Base-by-base conservation (phyloP, 2,329 filamentous ascomycete genomes). In the Trichoderma sp. region DNA sequence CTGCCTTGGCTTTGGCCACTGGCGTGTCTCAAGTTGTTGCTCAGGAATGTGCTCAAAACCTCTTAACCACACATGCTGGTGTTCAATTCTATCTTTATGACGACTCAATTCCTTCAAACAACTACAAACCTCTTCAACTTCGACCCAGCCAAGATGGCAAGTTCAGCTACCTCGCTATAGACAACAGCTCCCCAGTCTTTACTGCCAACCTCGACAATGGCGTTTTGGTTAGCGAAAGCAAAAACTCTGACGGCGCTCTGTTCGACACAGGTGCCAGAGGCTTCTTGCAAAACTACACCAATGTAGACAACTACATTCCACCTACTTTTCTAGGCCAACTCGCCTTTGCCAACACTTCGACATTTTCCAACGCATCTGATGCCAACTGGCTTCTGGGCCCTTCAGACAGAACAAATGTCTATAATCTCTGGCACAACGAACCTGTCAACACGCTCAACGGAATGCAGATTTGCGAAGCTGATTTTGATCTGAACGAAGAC, bases 401-500 rank as follows among this genome's bases (percentile, higher is more conserved):
- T 21, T 30, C 39, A 26, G 24, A 52, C 14, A 59, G 59, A 26
- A 51, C 52, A 18, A 63, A 65, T n/a, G 61, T 49, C 13, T 69
- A 58, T 21, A 64, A 59, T 8, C 52, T 69, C 32, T 65, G 67
- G 67, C 67, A 51, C 54, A 30, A 54, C 1, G 67, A 59, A 28
- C 59, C 59, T 28, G 51, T 58, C 5, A 69, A 69, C 21, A 65
- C 59, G 10, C 43, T 64, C 32, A 69, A 64, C 28, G 59, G 67
- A 18, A 51, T 69, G 67, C 59, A 69, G 43, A 64, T 69, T 5
- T 69, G 67, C 18, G 59, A 69, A n/a, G 67, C 67, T 52, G 59
- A 69, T 24, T 69, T 69, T 24, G 67, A 69, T 11, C 67, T 69
- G 2, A 69, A 69, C 6, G 67, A 65, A 7, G 67, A 69, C 32